These are phyloP conservation scores for Nymphaea colorata DNA, from an alignment of 164 flowering plant species.

Conservation along the genomic window DNA sequence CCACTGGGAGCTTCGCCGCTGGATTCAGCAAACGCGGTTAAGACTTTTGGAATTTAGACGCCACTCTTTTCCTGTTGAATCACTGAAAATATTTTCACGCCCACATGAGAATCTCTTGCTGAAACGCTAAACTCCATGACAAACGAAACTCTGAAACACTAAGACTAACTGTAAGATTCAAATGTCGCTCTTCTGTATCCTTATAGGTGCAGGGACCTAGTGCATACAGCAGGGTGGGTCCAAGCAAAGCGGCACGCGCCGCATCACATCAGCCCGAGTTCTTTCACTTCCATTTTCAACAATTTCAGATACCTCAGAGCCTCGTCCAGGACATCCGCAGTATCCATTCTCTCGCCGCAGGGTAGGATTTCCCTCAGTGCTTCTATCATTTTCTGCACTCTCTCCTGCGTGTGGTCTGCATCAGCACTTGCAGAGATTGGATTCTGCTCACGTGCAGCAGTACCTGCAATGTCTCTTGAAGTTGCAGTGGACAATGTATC, in stretches of 20 bases:
- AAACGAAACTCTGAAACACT: no score
- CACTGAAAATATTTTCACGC: no score
- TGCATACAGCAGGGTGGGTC: no score
- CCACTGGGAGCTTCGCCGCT: no score
- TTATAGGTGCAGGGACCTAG: no score
- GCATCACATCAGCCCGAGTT: slow-evolving; percentile 21
- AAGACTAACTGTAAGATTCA: no score
- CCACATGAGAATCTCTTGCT: no score
- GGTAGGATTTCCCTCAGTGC: slow-evolving; percentile 58
- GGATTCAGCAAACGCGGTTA: no score
- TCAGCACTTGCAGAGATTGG: not conserved
- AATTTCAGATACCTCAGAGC: slow-evolving; percentile 73
- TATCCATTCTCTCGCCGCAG: slow-evolving; percentile 51
- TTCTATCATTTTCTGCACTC: slow-evolving; percentile 55
- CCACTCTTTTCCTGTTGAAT: no score
- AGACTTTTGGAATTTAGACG: no score
- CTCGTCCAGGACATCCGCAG: slow-evolving; percentile 62
- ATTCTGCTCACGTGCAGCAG: not conserved
- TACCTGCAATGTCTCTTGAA: not conserved
- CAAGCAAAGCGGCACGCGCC: not conserved
- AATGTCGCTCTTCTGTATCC: no score
- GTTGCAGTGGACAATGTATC: slow-evolving; percentile 35
- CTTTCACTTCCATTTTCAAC: slow-evolving; percentile 58
- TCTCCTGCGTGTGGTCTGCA: slow-evolving; percentile 12
- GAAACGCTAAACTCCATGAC: no score